Base-by-base conservation (phyloP, 2,329 filamentous ascomycete species). In the Chalara sp. region DNA sequence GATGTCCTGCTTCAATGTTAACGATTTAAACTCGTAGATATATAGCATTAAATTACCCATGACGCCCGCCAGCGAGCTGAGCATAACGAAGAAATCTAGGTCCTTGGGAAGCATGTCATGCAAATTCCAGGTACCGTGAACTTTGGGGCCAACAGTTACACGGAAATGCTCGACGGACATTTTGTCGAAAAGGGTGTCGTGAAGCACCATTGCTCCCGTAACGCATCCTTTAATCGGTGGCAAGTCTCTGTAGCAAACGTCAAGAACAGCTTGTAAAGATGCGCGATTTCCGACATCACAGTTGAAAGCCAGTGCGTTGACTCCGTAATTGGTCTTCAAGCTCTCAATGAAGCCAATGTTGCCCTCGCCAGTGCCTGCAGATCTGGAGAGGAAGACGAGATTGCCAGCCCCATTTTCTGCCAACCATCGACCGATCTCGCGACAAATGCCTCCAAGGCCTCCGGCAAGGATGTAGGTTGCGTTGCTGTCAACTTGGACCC, bases 231-330 rank as follows among this genome's bases (percentile, higher is more conserved):
- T 65, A 32, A 76, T 64, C 30, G 32, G 68, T 10, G 46, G 50
- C 32, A 48, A 45, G 30, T n/a, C n/a, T 7, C 32, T 32, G 12
- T 13, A 13, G 32, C 57, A 59, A 11, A 13, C 5, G 6, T 35
- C 21, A 2, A 51, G 7, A 11, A 37, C 13, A 11, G 5, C 30
- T 29, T 39, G 29, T 6, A 52, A 21, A 12, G 32, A 50, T 1
- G 69, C 58, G 1, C 63, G 57, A n/a, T 70, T 65, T 1, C 71
- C 68, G 1, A 79, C 72, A 48, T 81, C 72, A 61, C 77, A 79
- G 5, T 62, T 57, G 31, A 68, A 67, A 12, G 76, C 69, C 7
- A 70, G 58, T 28, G 76, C 65, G 29, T 69, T 66, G 2, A 72
- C 72, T 0, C 70, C 71, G 12, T 43, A n/a, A 1, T 57, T 52